Percentiles rank a stretch among this genome's conserved stretches.
phyloP scores from a whole-genome alignment of 140 eudicot genomes.

The Erigeron philadelphicus region DNA sequence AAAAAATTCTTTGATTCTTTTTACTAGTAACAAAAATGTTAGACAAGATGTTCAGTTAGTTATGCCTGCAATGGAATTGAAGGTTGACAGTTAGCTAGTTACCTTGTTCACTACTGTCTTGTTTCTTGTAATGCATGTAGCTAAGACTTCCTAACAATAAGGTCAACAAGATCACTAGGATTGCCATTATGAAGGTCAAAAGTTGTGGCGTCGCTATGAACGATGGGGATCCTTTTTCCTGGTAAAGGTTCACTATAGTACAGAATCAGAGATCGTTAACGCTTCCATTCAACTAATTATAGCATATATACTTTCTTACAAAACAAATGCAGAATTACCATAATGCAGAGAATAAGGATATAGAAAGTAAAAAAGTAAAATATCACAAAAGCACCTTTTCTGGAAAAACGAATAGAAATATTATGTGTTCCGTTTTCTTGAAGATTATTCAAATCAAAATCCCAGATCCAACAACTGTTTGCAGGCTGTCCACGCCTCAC shows the following conservation, averaged over 20 bases:
- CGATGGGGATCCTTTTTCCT: slow-evolving; percentile 1
- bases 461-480: slow-evolving; percentile 37
- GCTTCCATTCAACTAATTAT: too few species aligned
- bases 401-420: slow-evolving; percentile 22
- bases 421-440: slow-evolving; percentile 1
- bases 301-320: too few species aligned
- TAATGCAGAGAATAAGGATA: too few species aligned
- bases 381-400: not conserved
- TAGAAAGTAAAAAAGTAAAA: not conserved
- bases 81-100: not conserved
- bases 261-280: not conserved
- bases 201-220: not conserved
- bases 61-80: not conserved
- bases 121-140: slow-evolving; percentile 24
- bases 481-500: not conserved
- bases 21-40: not conserved
- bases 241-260: not conserved
- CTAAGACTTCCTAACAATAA: slow-evolving; percentile 21
- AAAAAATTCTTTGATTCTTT: not conserved
- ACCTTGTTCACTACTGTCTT: slow-evolving; percentile 16
- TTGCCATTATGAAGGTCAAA: slow-evolving; percentile 14
- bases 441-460: slow-evolving; percentile 20
- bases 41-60: not conserved
- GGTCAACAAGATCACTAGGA: slow-evolving; percentile 15
- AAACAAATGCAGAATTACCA: too few species aligned